Conservation (phyloP, 306 rosid genomes). For the Fragaria iinumae region DNA sequence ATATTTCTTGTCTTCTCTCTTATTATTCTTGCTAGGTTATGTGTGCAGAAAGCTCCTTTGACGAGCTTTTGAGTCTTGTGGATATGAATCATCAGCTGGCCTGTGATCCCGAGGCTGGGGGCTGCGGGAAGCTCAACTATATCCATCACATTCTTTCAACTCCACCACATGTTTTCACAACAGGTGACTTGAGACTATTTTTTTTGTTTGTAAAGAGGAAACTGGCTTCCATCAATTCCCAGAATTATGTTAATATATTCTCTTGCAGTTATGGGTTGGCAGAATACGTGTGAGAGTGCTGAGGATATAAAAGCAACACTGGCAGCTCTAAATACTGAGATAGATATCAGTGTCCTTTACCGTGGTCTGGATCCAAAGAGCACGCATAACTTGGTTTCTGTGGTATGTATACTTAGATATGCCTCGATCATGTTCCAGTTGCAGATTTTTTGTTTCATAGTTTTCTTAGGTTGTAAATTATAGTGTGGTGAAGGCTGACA, state of each 20-base stretch:
- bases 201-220: not conserved
- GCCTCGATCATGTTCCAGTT: constrained; percentile 7
- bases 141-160: constrained; percentile 84
- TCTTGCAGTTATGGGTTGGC: constrained; percentile 94
- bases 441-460: not conserved
- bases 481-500: not conserved
- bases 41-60: constrained; percentile 70
- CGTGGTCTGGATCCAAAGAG: constrained; percentile 79
- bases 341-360: constrained; percentile 77
- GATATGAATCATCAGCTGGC: constrained; percentile 91
- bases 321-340: constrained; percentile 68
- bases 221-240: constrained; percentile 6
- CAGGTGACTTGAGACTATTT: constrained; percentile 49
- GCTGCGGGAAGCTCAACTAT: constrained; percentile 89
- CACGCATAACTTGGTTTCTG: constrained; percentile 77
- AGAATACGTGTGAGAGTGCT: constrained; percentile 79
- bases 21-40: constrained; percentile 44
- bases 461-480: constrained; percentile 2
- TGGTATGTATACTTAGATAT: constrained; percentile 58
- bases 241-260: constrained; percentile 22
- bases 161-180: constrained; percentile 84
- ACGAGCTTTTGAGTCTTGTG: constrained; percentile 74
- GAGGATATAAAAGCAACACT: constrained; percentile 75
- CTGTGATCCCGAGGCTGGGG: constrained; percentile 79
- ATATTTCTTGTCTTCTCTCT: not conserved